These are phyloP conservation scores for Exobasidium cylindrosporum DNA, from an alignment of 1,284 basidiomycete genomes.

Conservation along the genomic window DNA sequence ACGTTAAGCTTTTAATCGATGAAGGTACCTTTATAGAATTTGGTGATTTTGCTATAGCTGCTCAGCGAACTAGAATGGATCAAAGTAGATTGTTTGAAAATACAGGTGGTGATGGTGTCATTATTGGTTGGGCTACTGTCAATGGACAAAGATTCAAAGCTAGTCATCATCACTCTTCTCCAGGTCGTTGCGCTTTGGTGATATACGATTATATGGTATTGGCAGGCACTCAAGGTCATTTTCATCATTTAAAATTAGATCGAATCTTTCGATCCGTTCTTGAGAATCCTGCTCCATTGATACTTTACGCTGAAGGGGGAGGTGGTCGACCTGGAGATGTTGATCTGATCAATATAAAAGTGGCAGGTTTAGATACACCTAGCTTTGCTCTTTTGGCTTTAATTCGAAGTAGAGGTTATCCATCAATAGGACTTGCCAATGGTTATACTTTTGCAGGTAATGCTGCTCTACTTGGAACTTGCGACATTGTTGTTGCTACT, in stretches of 20 bases:
- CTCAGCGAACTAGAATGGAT: slow-evolving; percentile 19
- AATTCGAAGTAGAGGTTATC: slow-evolving; percentile 27
- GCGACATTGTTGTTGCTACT: slow-evolving; percentile 34
- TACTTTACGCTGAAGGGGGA: slow-evolving; percentile 40
- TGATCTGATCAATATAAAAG: slow-evolving; percentile 20
- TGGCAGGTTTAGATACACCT: slow-evolving; percentile 26
- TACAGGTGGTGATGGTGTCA: slow-evolving; percentile 34
- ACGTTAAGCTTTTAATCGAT: slow-evolving; percentile 37
- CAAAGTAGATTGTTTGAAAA: slow-evolving; percentile 18
- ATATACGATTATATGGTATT: slow-evolving; percentile 36
- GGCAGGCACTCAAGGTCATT: slow-evolving; percentile 35
- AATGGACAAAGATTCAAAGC: slow-evolving; percentile 14
- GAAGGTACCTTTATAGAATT: slow-evolving; percentile 28
- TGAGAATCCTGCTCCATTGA: slow-evolving; percentile 24
- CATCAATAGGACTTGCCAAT: slow-evolving; percentile 29
- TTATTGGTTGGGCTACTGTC: slow-evolving; percentile 30
- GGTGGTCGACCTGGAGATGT: slow-evolving; percentile 38
- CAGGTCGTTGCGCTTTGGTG: slow-evolving; percentile 12
- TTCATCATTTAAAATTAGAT: slow-evolving; percentile 37
- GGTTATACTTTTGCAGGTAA: slow-evolving; percentile 41
- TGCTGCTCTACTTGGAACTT: slow-evolving; percentile 34
- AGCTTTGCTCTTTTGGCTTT: slow-evolving; percentile 31
- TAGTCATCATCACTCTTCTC: background rate
- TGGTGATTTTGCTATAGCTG: slow-evolving; percentile 30
- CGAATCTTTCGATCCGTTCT: slow-evolving; percentile 24